Evolutionary conservation across 1,284 basidiomycete genomes (phyloP).

Genomic region (Mycosarcoma maydis): DNA sequence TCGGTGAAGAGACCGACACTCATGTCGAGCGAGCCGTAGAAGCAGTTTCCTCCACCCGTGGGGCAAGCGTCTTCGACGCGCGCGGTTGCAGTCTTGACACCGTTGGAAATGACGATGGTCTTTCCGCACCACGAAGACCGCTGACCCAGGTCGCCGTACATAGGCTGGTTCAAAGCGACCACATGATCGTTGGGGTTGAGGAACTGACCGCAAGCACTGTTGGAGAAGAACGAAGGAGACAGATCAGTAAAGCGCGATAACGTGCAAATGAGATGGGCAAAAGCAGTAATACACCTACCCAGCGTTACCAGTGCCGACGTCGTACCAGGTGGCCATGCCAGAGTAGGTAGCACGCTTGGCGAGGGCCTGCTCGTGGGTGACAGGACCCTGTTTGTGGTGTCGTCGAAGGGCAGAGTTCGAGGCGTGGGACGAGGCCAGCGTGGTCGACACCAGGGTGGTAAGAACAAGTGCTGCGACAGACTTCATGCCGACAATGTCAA

Average conservation of each 20-base stretch:
- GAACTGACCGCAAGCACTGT: constrained; percentile 54
- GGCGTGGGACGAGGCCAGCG: constrained; percentile 31
- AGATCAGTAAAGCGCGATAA: constrained; percentile 1
- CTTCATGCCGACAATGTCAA: constrained; percentile 22
- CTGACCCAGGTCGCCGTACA: constrained; percentile 51
- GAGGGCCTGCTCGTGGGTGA: constrained; percentile 25
- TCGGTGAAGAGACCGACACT: constrained; percentile 57
- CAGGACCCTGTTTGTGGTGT: constrained; percentile 32
- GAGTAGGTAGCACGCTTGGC: constrained; percentile 47
- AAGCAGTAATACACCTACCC: constrained; percentile 30
- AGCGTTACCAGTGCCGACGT: constrained; percentile 56
- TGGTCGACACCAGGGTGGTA: constrained; percentile 28
- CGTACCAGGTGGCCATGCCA: constrained; percentile 58
- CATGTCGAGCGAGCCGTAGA: constrained; percentile 59
- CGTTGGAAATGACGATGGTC: constrained; percentile 56
- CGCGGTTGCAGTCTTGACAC: constrained; percentile 48
- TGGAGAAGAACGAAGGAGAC: not conserved
- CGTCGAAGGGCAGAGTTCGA: constrained; percentile 14
- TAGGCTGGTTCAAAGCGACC: constrained; percentile 60
- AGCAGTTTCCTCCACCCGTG: constrained; percentile 54
- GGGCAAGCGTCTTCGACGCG: constrained; percentile 59
- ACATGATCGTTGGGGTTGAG: constrained; percentile 49
- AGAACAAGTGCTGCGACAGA: constrained; percentile 27
- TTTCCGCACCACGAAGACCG: constrained; percentile 54
- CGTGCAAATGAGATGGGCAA: not conserved